Evolutionary conservation across 371 early-diverging fungal species (phyloP), one percentile per base, ranked within the genome.

Genomic region (Globomyces sp.): DNA sequence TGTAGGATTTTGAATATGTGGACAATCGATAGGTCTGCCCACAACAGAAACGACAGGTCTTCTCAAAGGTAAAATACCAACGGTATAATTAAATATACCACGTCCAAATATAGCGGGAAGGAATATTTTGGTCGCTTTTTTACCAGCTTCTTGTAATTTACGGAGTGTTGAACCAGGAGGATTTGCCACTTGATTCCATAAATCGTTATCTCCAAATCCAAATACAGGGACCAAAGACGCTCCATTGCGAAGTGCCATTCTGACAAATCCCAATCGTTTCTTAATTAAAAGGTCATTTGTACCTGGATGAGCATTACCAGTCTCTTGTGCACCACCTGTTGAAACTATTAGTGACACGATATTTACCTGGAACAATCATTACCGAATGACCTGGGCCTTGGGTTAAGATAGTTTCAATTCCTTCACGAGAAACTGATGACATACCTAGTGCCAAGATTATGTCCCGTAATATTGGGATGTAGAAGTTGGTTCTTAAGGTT

Each of bases 371-470:
- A 55, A 80, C 80, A 46, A 82, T 78, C 64, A 74, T 65, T 52
- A 75, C 45, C 13, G 90, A 88, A 48, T 88, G 76, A 3, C 94
- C 93, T n/a, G 87, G 86, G 1, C 89, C 91, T 39, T 81, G 83
- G 1, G 74, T 78, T 43, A 95, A 74, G 46, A 93, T 87, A 37
- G 79, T 67, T 64, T 90, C 87, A 67, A 90, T 90, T 5, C 90
- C 89, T 6, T 71, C 66, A 40, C 86, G 84, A 34, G 90, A 88
- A 13, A 92, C 93, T 8, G 91, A 86, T n/a, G 84, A 83, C 9
- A 88, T 67, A 44, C 93, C 92, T 4, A 91, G 79, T 1, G 55
- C 91, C 80, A 6, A 90, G 84, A 92, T 74, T 85, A 77, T 44
- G 46, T 80, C 79, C 43, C 80, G 72, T 68, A 66, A 74, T 45